Base-by-base conservation (phyloP, 106 monocot genomes). In the Gastrodia elata region DNA sequence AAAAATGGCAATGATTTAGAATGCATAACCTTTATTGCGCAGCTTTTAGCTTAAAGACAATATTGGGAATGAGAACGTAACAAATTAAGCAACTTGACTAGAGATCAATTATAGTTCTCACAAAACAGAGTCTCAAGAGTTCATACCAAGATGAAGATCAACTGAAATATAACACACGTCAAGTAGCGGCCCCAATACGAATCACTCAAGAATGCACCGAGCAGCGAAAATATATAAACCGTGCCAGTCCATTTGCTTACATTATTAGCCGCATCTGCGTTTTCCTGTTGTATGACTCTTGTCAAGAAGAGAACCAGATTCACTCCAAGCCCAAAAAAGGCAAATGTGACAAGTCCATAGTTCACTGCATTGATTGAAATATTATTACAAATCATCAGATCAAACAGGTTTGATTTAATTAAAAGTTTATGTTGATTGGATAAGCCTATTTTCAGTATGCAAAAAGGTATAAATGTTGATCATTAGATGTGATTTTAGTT, bases 241-340 rank as follows among this genome's bases (percentile, higher is more conserved):
- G 92, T 92, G 71, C 92, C 92, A 1, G 86, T 92, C 92, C 88
- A 86, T 64, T 86, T 88, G 86, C 92, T 88, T 15, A 92, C 88
- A 76, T 86, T 88, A 71, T 92, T 92, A 39, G 88, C 92, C 8
- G 92, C 92, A 1, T 76, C 82, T 16, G 88, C 88, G 35, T 80
- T 88, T 2, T 84, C 86, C 74, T 92, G 88, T 3, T 86, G 73
- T 15, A 92, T 70, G 38, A 92, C 88, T 73, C 88, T 82, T 15
- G 84, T 88, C 24, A 92, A 55, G 84, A 88, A 92, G 40, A 92
- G 82, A 46, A 92, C 92, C 13, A 92, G 76, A 59, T 92, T 92
- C 49, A 92, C 88, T 2, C 88, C 92, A 38, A 92, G 84, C 48
- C 92, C 92, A 67, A 88, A 91, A 52, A 88, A 92, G 34, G 92